Evolutionary conservation across 1,284 basidiomycete genomes (phyloP).

Genomic region (Coriolopsis trogii): DNA sequence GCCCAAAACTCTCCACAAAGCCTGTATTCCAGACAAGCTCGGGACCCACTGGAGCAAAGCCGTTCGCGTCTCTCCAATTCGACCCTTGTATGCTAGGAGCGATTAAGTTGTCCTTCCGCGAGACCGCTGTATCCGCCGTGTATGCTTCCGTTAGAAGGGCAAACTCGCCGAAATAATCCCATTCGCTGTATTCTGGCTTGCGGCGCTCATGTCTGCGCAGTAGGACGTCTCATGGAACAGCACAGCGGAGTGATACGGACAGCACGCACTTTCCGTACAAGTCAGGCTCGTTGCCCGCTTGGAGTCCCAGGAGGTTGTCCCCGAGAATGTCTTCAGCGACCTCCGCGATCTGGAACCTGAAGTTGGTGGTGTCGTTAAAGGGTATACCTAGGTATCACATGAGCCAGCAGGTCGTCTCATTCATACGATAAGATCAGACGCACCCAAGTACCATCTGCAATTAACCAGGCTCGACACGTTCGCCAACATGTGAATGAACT

Average conservation of each 20-base stretch:
- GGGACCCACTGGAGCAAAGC: no score
- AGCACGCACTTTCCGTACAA: slow-evolving; percentile 43
- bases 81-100: slow-evolving; percentile 46
- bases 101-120: slow-evolving; percentile 51
- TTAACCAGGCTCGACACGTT: slow-evolving; percentile 44
- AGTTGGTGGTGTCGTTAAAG: slow-evolving; percentile 53
- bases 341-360: slow-evolving; percentile 55
- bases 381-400: slow-evolving; percentile 39
- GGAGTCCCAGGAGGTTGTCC: slow-evolving; percentile 56
- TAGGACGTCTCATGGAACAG: slow-evolving; percentile 23
- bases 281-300: slow-evolving; percentile 75
- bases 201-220: slow-evolving; percentile 36
- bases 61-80: slow-evolving; percentile 21
- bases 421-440: neutral
- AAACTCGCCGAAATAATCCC: slow-evolving; percentile 54
- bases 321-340: slow-evolving; percentile 55
- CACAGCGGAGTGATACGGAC: slow-evolving; percentile 29
- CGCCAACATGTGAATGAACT: slow-evolving; percentile 44
- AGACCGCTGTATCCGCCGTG: slow-evolving; percentile 42
- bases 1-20: slow-evolving; percentile 42
- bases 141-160: slow-evolving; percentile 44
- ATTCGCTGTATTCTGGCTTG: slow-evolving; percentile 41
- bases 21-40: slow-evolving; percentile 48
- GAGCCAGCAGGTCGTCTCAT: neutral
- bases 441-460: slow-evolving; percentile 46